Percentiles rank a stretch among this genome's conserved stretches.
phyloP scores from a whole-genome alignment of 2,329 filamentous ascomycete species.

The Nannizzia gypsea region DNA sequence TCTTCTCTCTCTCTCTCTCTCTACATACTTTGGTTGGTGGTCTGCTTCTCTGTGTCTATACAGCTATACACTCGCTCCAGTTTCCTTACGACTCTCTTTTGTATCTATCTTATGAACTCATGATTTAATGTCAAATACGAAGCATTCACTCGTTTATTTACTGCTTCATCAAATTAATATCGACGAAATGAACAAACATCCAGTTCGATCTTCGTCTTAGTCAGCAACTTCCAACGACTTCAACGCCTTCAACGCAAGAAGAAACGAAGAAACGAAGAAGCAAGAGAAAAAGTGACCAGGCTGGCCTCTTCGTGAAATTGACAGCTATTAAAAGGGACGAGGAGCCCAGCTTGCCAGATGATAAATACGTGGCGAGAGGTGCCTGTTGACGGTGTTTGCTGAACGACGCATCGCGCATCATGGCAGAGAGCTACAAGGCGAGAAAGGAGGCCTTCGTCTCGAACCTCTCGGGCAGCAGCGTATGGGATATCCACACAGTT shows the following conservation, averaged over 20 bases:
- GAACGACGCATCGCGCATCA: slow-evolving; percentile 2
- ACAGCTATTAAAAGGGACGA: not conserved
- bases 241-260: too few species aligned
- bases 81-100: not conserved
- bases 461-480: slow-evolving; percentile 68
- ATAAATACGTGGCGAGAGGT: not conserved
- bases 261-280: too few species aligned
- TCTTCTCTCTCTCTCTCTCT: not conserved
- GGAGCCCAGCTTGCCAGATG: not conserved
- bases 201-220: not conserved
- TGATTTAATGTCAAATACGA: not conserved
- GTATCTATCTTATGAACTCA: slow-evolving; percentile 3
- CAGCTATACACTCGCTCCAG: not conserved
- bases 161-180: too few species aligned
- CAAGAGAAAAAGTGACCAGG: not conserved
- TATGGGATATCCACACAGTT: slow-evolving; percentile 77
- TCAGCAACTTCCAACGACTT: not conserved
- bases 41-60: not conserved
- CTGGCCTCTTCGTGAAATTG: not conserved
- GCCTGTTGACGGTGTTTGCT: not conserved
- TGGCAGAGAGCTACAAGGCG: slow-evolving; percentile 61
- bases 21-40: not conserved
- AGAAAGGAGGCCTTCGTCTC: slow-evolving; percentile 94
- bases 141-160: not conserved
- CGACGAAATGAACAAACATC: not conserved